Evolutionary conservation across 371 early-diverging fungal species (phyloP), one percentile per base, ranked within the genome.

Genomic region (Mucor irregularis): DNA sequence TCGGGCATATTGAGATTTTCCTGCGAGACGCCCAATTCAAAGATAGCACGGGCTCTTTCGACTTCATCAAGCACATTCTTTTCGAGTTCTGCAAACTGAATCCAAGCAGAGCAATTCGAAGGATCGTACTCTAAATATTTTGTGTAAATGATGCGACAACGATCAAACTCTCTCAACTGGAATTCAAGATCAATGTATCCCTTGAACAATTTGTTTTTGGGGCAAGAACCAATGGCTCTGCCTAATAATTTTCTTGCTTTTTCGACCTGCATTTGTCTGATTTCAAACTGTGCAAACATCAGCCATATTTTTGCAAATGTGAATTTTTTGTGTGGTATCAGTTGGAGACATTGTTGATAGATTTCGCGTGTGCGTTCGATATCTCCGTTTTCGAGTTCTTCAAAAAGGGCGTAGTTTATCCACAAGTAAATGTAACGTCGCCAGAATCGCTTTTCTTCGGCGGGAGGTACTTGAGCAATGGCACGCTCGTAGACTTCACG

Each of bases 281-380:
- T 83, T 56, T 94, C 90, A 67, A 95, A 97, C 56, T 91, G 87
- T 24, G 97, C 96, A 68, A 88, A 94, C 28, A 90, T 64, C 5
- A 95, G 69, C 99, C 99, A 98, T 42, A 96, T 85, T 71, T 98
- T 98, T 47, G 92, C 94, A 80, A 98, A 97, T 3, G 98, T 98
- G 57, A 98, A 97, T 35, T 60, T 66, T 61, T 89, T 88, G 76
- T 98, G 98, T 11, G 99, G 98, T 46, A 98, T 87, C 28, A 93
- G 61, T n/a, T 85, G 76, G 24, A 97, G 60, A 56, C 93, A 94
- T 44, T 87, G 83, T 26, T 76, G 68, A 62, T 97, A 97, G n/a
- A 98, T 90, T 44, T 90, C 78, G 8, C 91, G 81, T 5, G 98
- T 85, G 0, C 95, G 82, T 21, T 89, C 91, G 21, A 73, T 54